Percentiles rank a stretch among this genome's conserved stretches.
Evolutionary conservation across 768 basidiomycete genomes (phyloP).

Genomic region (Rhodotorula diobovata): DNA sequence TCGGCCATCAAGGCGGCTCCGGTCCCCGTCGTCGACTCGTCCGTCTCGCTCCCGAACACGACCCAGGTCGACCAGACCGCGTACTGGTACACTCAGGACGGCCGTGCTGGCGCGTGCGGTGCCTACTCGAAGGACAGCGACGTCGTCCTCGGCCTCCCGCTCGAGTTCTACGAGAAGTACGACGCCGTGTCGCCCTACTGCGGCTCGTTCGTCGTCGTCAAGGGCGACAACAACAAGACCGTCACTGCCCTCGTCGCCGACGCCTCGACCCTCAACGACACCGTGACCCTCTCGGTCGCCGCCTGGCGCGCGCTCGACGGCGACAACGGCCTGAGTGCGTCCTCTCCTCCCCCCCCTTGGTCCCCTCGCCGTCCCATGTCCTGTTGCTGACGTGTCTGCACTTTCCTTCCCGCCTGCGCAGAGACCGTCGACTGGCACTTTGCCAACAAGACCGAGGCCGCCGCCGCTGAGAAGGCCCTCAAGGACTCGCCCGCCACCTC

Average conservation of each 20-base stretch:
- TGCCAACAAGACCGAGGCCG: constrained; percentile 36
- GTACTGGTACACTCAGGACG: constrained; percentile 51
- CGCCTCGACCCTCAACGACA: constrained; percentile 49
- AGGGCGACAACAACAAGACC: constrained; percentile 55
- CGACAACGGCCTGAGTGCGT: constrained; percentile 10
- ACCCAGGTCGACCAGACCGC: constrained; percentile 21
- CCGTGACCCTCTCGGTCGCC: constrained; percentile 32
- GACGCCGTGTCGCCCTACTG: constrained; percentile 57
- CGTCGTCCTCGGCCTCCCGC: constrained; percentile 53
- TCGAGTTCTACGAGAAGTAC: constrained; percentile 52
- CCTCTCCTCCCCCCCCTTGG: neutral
- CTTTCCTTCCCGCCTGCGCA: neutral
- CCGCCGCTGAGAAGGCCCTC: constrained; percentile 51
- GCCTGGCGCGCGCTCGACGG: constrained; percentile 49
- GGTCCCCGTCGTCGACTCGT: constrained; percentile 45
- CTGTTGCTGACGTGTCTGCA: neutral
- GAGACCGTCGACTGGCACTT: constrained; percentile 33
- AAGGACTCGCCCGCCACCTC: constrained; percentile 33
- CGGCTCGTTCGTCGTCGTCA: constrained; percentile 62
- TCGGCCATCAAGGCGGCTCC: constrained; percentile 37
- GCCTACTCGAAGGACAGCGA: constrained; percentile 53
- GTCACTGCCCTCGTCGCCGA: constrained; percentile 68
- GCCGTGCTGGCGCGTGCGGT: constrained; percentile 77
- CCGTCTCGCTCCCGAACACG: constrained; percentile 25
- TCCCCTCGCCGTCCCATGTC: no score